These are phyloP conservation scores for Microsporum ferrugineum DNA, from an alignment of 2,329 filamentous ascomycete genomes.

Conservation along the genomic window DNA sequence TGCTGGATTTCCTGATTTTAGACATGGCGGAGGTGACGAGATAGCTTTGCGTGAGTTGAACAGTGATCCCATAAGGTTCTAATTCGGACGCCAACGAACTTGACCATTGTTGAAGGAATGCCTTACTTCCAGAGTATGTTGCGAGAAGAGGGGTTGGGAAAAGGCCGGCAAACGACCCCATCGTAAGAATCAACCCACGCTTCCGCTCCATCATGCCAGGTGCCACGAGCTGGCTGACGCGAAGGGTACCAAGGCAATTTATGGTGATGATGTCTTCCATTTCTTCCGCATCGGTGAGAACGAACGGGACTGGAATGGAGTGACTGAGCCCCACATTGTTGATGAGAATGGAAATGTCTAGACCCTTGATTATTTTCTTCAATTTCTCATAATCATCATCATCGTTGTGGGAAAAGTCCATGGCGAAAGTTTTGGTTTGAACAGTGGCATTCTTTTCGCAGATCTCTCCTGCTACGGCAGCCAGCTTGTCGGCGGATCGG, in stretches of 20 bases:
- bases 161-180: slow-evolving; percentile 93
- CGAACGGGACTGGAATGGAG: slow-evolving; percentile 80
- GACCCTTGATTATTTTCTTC: slow-evolving; percentile 53
- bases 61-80: slow-evolving; percentile 65
- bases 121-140: slow-evolving; percentile 95
- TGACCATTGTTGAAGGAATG: slow-evolving; percentile 95
- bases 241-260: slow-evolving; percentile 85
- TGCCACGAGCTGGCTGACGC: slow-evolving; percentile 72
- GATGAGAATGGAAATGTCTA: slow-evolving; percentile 78
- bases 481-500: slow-evolving; percentile 85
- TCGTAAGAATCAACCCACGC: slow-evolving; percentile 82
- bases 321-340: slow-evolving; percentile 97
- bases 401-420: slow-evolving; percentile 79
- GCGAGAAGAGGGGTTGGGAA: slow-evolving; percentile 84
- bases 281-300: slow-evolving; percentile 65
- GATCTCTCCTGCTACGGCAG: slow-evolving; percentile 64
- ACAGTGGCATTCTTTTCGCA: slow-evolving; percentile 52
- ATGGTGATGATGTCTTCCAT: slow-evolving; percentile 85
- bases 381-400: slow-evolving; percentile 70
- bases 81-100: slow-evolving; percentile 75
- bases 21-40: slow-evolving; percentile 94
- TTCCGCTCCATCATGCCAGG: slow-evolving; percentile 76
- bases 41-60: slow-evolving; percentile 86
- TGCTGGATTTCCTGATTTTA: slow-evolving; percentile 72
- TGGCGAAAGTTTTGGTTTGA: slow-evolving; percentile 66